Evolutionary conservation across 2,329 filamentous ascomycete genomes (phyloP).

Genomic region (Penicillium sp.): DNA sequence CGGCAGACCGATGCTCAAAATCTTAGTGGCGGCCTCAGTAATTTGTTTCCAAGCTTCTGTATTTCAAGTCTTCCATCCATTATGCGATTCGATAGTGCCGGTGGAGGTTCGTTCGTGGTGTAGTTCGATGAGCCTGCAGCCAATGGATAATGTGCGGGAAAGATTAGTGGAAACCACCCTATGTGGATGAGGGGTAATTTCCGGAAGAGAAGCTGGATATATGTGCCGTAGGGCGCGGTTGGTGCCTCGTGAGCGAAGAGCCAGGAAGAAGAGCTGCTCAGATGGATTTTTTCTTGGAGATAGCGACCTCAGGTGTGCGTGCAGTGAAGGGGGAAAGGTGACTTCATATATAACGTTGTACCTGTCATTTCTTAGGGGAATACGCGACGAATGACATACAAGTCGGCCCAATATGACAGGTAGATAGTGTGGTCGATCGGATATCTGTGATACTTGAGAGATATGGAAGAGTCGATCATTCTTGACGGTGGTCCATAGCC

Average conservation of each 20-base stretch:
- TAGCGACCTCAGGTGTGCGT: not conserved
- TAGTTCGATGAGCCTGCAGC: not conserved
- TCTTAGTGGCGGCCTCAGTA: too few species aligned
- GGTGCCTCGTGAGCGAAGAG: not conserved
- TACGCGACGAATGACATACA: not conserved
- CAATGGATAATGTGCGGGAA: not conserved
- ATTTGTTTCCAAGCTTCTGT: not conserved
- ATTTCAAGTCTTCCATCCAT: not conserved
- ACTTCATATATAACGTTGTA: not conserved
- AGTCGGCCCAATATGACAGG: not conserved
- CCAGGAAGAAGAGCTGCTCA: not conserved
- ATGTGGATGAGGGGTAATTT: not conserved
- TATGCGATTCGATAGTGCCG: not conserved
- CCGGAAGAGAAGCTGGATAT: not conserved
- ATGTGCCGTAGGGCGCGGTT: too few species aligned
- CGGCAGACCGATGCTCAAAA: not conserved
- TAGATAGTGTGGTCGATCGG: not conserved
- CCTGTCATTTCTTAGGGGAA: not conserved
- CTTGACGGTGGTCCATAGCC: not conserved
- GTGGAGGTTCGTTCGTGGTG: not conserved
- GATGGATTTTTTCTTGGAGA: not conserved
- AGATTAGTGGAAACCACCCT: not conserved
- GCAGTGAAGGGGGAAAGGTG: not conserved
- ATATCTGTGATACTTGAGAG: not conserved
- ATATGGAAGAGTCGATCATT: not conserved